Conservation (phyloP, 2,329 filamentous ascomycete genomes). For the Neodidymelliopsis sp. region DNA sequence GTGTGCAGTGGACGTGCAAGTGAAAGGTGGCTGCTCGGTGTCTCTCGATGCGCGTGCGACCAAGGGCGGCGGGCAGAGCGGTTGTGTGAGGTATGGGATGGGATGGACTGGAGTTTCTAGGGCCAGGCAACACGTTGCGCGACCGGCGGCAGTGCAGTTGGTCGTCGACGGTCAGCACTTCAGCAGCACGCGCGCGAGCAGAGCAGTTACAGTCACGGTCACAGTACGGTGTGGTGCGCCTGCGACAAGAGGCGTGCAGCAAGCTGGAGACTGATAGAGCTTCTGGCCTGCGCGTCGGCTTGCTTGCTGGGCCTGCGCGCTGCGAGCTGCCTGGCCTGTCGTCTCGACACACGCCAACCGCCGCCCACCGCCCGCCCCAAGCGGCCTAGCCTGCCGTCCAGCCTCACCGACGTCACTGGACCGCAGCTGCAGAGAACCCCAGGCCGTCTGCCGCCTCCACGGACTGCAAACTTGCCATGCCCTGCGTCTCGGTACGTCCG, state of each 20-base stretch:
- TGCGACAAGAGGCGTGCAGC: not conserved
- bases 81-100: conserved; percentile 15
- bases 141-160: conserved; percentile 10
- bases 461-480: conserved; percentile 10
- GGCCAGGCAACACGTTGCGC: conserved; percentile 37
- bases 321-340: not conserved
- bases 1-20: conserved; percentile 4
- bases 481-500: conserved; percentile 6
- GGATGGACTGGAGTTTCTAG: no score
- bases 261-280: conserved; percentile 7
- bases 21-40: conserved; percentile 22
- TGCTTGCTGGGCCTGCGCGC: no score
- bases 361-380: conserved; percentile 5
- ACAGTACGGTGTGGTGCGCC: no score
- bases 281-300: conserved; percentile 14
- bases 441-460: conserved; percentile 14
- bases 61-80: conserved; percentile 18
- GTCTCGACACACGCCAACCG: conserved; percentile 1
- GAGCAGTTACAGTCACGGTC: no score
- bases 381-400: conserved; percentile 4
- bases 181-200: conserved; percentile 8
- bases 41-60: conserved; percentile 9
- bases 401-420: conserved; percentile 15
- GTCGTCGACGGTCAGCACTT: not conserved
- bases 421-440: conserved; percentile 2